Percentiles rank a stretch among this genome's conserved stretches.
Conservation (phyloP, 2,329 filamentous ascomycete genomes). For the Myriosclerotinia duriaeana region DNA sequence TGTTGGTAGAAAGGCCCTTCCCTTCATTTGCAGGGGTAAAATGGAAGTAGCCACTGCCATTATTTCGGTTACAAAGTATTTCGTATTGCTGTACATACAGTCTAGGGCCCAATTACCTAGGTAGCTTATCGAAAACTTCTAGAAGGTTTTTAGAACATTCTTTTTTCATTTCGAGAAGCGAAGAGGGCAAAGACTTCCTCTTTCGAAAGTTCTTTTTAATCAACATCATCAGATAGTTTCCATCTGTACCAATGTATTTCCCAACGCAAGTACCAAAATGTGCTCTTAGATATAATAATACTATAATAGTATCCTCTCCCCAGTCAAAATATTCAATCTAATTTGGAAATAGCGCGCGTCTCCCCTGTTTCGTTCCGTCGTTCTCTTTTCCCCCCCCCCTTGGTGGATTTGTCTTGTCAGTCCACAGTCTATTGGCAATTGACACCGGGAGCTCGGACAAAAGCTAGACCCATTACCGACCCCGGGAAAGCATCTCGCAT, state of each 20-base stretch:
- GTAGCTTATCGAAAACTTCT: conserved; percentile 18
- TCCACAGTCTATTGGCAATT: conserved; percentile 15
- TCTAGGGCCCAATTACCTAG: too few species aligned
- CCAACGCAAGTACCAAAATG: background rate
- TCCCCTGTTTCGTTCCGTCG: conserved; percentile 3
- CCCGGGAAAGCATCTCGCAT: conserved; percentile 17
- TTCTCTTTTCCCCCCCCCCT: background rate
- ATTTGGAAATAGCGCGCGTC: background rate
- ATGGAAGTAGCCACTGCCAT: background rate
- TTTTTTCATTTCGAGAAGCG: background rate
- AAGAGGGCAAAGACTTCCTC: background rate
- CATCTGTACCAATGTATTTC: background rate
- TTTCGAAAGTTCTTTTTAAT: background rate
- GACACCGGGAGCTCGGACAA: conserved; percentile 11
- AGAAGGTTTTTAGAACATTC: conserved; percentile 6
- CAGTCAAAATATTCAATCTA: conserved; percentile 1
- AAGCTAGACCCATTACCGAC: conserved; percentile 1
- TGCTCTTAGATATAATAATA: background rate
- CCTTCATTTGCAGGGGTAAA: background rate
- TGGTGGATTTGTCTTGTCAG: background rate
- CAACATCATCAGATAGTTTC: background rate
- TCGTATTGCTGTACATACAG: background rate
- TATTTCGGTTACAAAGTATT: conserved; percentile 6
- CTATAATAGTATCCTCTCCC: background rate
- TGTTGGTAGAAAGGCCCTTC: background rate